Percentiles rank a stretch among this genome's conserved stretches.
Conservation (phyloP, 1,284 basidiomycete genomes). For the Ustilago vetiveriae region DNA sequence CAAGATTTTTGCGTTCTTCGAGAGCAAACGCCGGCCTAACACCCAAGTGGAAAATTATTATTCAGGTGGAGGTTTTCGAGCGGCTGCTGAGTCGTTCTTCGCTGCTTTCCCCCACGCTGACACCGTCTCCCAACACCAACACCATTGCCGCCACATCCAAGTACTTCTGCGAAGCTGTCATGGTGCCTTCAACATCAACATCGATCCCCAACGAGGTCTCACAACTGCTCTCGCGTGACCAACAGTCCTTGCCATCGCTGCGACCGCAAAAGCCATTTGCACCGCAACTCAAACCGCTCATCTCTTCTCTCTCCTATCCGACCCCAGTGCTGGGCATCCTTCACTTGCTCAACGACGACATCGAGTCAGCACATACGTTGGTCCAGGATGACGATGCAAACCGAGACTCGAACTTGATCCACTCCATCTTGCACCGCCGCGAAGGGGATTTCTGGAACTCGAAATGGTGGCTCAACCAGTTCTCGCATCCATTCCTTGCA, state of each 20-base stretch:
- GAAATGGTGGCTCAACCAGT: constrained; percentile 52
- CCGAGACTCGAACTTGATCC: constrained; percentile 37
- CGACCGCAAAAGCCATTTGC: constrained; percentile 29
- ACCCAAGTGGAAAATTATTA: too few species aligned
- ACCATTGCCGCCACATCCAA: too few species aligned
- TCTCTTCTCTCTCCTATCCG: constrained; percentile 12
- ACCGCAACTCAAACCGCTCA: constrained; percentile 9
- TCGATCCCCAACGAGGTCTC: too few species aligned
- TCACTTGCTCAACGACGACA: constrained; percentile 54
- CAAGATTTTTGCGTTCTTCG: too few species aligned
- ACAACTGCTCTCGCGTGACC: constrained; percentile 9
- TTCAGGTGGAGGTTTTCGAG: too few species aligned
- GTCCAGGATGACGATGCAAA: constrained; percentile 48
- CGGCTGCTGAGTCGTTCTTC: too few species aligned
- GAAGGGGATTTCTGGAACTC: constrained; percentile 57
- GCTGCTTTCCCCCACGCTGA: background rate
- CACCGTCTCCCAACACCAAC: too few species aligned
- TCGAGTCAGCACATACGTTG: constrained; percentile 41
- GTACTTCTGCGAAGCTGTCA: too few species aligned
- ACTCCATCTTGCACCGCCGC: constrained; percentile 50
- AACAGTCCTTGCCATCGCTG: constrained; percentile 24
- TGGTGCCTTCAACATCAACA: too few species aligned
- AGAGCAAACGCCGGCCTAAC: too few species aligned
- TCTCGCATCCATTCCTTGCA: constrained; percentile 32
- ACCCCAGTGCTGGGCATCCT: constrained; percentile 25